phyloP scores from a whole-genome alignment of 495 filamentous ascomycete genomes.

The Penicillium ochrochloron region DNA sequence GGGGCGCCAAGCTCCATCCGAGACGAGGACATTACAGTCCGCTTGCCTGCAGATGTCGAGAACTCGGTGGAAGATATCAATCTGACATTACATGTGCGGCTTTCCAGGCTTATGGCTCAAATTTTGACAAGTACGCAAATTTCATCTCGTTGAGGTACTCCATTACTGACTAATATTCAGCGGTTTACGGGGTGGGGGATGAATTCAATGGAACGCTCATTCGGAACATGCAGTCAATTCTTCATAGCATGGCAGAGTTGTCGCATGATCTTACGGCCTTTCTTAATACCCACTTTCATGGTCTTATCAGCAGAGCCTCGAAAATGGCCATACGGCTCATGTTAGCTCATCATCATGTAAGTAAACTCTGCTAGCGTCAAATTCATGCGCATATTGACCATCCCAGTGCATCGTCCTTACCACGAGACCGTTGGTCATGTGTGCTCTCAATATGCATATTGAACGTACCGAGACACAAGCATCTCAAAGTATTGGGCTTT shows the following conservation, averaged over 20 bases:
- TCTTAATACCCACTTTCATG: conserved; percentile 35
- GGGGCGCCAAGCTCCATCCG: conserved; percentile 42
- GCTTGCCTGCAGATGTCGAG: conserved; percentile 34
- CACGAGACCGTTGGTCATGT: conserved; percentile 40
- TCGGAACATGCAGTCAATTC: conserved; percentile 36
- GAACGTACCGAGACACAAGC: conserved; percentile 29
- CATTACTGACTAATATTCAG: conserved; percentile 9
- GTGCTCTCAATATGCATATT: conserved; percentile 38
- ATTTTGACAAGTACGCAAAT: conserved; percentile 34
- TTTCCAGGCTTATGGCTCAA: conserved; percentile 35
- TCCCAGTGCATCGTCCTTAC: conserved; percentile 38
- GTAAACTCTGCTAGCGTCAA: background rate
- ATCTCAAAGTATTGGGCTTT: conserved; percentile 27
- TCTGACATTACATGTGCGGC: conserved; percentile 37
- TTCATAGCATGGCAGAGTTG: conserved; percentile 34
- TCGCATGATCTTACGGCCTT: conserved; percentile 35
- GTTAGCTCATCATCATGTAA: conserved; percentile 40
- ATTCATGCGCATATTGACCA: conserved; percentile 1
- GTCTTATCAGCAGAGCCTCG: conserved; percentile 35
- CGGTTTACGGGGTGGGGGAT: conserved; percentile 37
- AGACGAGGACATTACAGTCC: conserved; percentile 46
- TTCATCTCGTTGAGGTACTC: background rate
- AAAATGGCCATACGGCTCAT: conserved; percentile 39
- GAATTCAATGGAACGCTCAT: conserved; percentile 33
- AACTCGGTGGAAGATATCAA: conserved; percentile 34